Percentiles rank a stretch among this genome's conserved stretches.
These are phyloP conservation scores for Meyerozyma athensensis DNA, from an alignment of 1,139 yeast genomes.

Conservation along the genomic window DNA sequence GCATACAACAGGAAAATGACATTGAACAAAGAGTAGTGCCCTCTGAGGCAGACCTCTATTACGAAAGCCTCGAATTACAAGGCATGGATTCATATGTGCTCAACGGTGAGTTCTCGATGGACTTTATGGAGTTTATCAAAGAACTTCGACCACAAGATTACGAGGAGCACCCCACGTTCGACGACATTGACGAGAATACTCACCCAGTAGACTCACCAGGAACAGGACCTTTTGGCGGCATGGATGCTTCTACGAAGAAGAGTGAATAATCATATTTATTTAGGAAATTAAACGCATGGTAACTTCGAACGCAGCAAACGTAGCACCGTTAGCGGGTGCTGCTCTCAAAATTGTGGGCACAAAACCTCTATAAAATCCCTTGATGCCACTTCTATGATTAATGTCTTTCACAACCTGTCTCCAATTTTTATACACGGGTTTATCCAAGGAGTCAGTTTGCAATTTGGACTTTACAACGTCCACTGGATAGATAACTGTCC, in stretches of 20 bases:
- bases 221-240: neutral
- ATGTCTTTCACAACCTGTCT: conserved; percentile 53
- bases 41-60: neutral
- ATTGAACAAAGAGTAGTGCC: neutral
- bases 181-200: neutral
- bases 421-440: conserved; percentile 46
- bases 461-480: conserved; percentile 82
- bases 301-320: conserved; percentile 86
- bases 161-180: conserved; percentile 9
- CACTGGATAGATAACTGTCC: conserved; percentile 77
- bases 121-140: conserved; percentile 44
- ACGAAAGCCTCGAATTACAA: conserved; percentile 27
- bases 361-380: conserved; percentile 84
- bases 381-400: conserved; percentile 51
- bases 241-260: conserved; percentile 2
- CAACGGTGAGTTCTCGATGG: conserved; percentile 47
- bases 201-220: neutral
- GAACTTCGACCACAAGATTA: conserved; percentile 41
- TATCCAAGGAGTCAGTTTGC: conserved; percentile 69
- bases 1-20: too few relatives aligned
- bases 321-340: conserved; percentile 96
- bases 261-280: conserved; percentile 1
- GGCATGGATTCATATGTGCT: conserved; percentile 51
- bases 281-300: conserved; percentile 58
- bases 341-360: conserved; percentile 89